A percentile compares a stretch with the other conserved stretches of the same genome.
Conservation (phyloP, 306 rosid genomes). For the Malus asiatica region DNA sequence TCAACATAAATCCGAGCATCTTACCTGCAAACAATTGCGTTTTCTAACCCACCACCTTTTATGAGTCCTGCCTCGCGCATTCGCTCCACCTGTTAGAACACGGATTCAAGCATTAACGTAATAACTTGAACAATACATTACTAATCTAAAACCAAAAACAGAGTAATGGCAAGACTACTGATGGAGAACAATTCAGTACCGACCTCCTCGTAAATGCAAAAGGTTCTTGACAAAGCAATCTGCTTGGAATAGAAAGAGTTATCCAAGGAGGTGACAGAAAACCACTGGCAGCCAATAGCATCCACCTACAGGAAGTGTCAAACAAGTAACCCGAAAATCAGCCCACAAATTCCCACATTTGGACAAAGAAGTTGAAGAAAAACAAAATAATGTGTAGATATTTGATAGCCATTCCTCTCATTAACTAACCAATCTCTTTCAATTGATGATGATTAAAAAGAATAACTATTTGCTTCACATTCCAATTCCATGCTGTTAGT, state of each 20-base stretch:
- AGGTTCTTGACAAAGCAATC: slow-evolving; percentile 78
- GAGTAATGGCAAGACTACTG: slow-evolving; percentile 16
- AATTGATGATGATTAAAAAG: background rate
- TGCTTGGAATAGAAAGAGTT: slow-evolving; percentile 40
- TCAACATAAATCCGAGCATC: slow-evolving; percentile 1
- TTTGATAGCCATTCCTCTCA: background rate
- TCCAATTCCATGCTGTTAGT: background rate
- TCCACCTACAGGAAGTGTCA: slow-evolving; percentile 42
- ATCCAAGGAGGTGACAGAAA: slow-evolving; percentile 50
- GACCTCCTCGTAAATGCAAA: slow-evolving; percentile 87
- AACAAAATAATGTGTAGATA: background rate
- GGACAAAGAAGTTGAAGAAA: background rate
- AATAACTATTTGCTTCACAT: background rate
- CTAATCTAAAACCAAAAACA: slow-evolving; percentile 2
- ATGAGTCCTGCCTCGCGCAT: slow-evolving; percentile 74
- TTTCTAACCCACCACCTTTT: slow-evolving; percentile 73
- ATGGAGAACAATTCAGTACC: slow-evolving; percentile 12
- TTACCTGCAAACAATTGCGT: slow-evolving; percentile 85
- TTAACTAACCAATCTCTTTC: background rate
- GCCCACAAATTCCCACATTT: background rate
- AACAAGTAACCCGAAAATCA: background rate
- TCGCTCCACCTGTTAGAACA: slow-evolving; percentile 58
- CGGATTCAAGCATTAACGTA: slow-evolving; percentile 7
- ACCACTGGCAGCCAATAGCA: slow-evolving; percentile 78
- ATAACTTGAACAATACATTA: slow-evolving; percentile 6